A percentile compares a stretch with the other conserved stretches of the same genome.
phyloP scores from a whole-genome alignment of 1,284 basidiomycete genomes.

The Papiliotrema terrestris region DNA sequence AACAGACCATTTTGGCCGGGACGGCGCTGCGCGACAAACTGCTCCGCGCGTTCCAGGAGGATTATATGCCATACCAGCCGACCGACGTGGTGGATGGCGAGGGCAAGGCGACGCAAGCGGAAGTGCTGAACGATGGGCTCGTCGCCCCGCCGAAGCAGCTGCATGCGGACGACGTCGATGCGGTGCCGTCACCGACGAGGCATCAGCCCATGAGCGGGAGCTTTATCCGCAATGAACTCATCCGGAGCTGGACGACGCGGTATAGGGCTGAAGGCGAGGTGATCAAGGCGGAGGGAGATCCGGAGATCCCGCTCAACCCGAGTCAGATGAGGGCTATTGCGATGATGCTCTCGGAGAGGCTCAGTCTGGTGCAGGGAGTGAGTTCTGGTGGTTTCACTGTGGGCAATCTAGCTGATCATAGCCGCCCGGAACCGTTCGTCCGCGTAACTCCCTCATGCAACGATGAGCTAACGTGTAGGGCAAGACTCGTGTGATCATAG shows the following conservation, averaged over 20 bases:
- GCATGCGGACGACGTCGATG: slow-evolving; percentile 36
- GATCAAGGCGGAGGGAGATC: slow-evolving; percentile 73
- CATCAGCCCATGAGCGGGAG: slow-evolving; percentile 29
- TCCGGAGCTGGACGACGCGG: slow-evolving; percentile 70
- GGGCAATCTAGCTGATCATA: slow-evolving; percentile 33
- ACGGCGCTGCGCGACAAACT: slow-evolving; percentile 67
- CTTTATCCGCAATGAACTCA: slow-evolving; percentile 65
- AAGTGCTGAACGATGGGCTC: slow-evolving; percentile 8
- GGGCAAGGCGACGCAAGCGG: background rate
- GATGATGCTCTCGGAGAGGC: slow-evolving; percentile 72
- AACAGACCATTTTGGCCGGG: slow-evolving; percentile 59
- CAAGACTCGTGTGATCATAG: slow-evolving; percentile 88
- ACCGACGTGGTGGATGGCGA: background rate
- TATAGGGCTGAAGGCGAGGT: slow-evolving; percentile 57
- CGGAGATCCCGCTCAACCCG: slow-evolving; percentile 65
- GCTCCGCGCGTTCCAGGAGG: slow-evolving; percentile 54
- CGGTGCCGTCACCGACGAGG: slow-evolving; percentile 18
- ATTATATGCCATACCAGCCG: slow-evolving; percentile 29
- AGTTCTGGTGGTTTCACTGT: slow-evolving; percentile 38
- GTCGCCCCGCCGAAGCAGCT: slow-evolving; percentile 15
- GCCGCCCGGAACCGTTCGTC: slow-evolving; percentile 77
- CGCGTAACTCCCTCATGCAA: background rate
- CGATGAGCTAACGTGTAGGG: slow-evolving; percentile 39
- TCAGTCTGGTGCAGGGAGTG: slow-evolving; percentile 84
- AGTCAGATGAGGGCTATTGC: slow-evolving; percentile 82